Percentiles rank a stretch among this genome's conserved stretches.
Evolutionary conservation across 257 asterid species (phyloP).

Genomic region (Scutellaria barbata): DNA sequence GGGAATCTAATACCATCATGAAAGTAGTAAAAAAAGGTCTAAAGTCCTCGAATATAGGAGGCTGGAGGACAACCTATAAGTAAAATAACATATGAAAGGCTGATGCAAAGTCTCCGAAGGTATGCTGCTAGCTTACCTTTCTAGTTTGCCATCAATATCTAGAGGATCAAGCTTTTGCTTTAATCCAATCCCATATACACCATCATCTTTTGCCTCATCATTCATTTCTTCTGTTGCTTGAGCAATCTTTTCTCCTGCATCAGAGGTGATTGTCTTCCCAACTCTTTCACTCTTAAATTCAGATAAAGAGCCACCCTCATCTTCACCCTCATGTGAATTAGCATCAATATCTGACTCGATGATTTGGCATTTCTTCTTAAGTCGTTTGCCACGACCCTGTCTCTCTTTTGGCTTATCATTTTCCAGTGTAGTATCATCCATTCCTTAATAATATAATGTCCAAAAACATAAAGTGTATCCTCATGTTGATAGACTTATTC

Average conservation of each 20-base stretch:
- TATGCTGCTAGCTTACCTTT: conserved; percentile 37
- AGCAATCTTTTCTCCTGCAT: conserved; percentile 42
- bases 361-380: conserved; percentile 51
- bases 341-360: conserved; percentile 60
- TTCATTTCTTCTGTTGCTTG: conserved; percentile 34
- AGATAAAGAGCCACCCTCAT: conserved; percentile 55
- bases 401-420: conserved; percentile 34
- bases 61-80: conserved; percentile 12
- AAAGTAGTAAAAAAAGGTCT: not conserved
- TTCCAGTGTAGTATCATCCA: conserved; percentile 34
- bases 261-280: conserved; percentile 36
- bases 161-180: conserved; percentile 41
- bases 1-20: not conserved
- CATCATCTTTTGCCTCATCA: conserved; percentile 39
- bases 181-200: conserved; percentile 29
- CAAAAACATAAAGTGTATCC: conserved; percentile 26
- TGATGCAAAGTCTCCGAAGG: conserved; percentile 13
- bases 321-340: conserved; percentile 45
- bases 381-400: conserved; percentile 42
- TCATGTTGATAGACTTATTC: conserved; percentile 21
- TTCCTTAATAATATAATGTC: conserved; percentile 34
- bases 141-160: conserved; percentile 31
- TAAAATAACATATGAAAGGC: conserved; percentile 20
- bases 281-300: conserved; percentile 36
- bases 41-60: conserved; percentile 1